Conservation (phyloP, 2,329 filamentous ascomycete species). For the Colletotrichum simmondsii region DNA sequence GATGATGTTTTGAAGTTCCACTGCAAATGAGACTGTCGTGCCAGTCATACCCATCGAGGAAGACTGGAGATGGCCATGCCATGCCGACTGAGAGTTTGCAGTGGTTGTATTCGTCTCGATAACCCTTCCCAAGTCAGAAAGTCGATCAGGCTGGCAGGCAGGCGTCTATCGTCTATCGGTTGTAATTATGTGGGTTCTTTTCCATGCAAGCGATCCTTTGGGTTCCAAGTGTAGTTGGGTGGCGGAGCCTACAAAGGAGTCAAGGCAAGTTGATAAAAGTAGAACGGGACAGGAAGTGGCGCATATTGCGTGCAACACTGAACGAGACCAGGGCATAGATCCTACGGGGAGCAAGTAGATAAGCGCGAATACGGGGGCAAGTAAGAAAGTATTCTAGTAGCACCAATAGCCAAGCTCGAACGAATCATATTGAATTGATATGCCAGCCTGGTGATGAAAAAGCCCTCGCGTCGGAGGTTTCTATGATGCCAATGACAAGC, state of each 20-base stretch:
- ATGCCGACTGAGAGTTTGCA: not conserved
- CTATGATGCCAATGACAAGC: not conserved
- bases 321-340: not conserved
- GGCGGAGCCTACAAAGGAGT: too few relatives aligned
- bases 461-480: too few relatives aligned
- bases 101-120: not conserved
- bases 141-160: not conserved
- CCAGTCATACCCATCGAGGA: not conserved
- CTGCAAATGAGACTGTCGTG: not conserved
- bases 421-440: not conserved
- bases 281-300: not conserved
- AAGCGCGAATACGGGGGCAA: not conserved
- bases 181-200: not conserved
- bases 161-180: not conserved
- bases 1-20: not conserved
- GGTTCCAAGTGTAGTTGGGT: too few relatives aligned
- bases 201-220: too few relatives aligned
- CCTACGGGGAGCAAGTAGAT: not conserved
- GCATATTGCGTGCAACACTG: not conserved
- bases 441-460: not conserved
- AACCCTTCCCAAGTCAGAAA: too few relatives aligned
- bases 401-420: not conserved
- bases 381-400: not conserved
- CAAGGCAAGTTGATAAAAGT: not conserved
- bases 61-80: not conserved